Evolutionary conservation across 1,139 yeast genomes (phyloP).

Genomic region (Candida labiduridarum): DNA sequence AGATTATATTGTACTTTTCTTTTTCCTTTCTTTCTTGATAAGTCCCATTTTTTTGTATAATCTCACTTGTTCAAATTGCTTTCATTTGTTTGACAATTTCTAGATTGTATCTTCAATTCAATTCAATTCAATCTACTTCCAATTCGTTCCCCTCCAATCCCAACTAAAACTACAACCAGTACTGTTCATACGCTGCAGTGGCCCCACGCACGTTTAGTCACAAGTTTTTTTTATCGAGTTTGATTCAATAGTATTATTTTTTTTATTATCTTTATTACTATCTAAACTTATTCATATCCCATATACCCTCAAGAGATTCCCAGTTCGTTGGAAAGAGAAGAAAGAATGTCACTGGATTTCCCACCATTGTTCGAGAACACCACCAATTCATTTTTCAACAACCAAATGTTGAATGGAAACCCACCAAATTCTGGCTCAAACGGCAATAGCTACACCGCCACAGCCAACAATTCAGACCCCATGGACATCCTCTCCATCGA

Average conservation of each 20-base stretch:
- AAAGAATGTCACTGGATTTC: conserved; percentile 16
- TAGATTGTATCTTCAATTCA: neutral
- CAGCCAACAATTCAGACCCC: conserved; percentile 3
- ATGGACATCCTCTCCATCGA: conserved; percentile 13
- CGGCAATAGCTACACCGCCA: neutral
- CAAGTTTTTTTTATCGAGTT: neutral
- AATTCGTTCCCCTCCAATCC: neutral
- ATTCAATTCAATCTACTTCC: conserved; percentile 1
- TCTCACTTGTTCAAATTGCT: neutral
- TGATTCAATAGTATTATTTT: neutral
- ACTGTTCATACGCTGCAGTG: neutral
- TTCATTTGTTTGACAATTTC: neutral
- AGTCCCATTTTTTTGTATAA: neutral
- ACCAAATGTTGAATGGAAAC: conserved; percentile 4
- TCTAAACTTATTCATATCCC: neutral
- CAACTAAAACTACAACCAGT: neutral
- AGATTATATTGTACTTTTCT: neutral
- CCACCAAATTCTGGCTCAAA: conserved; percentile 3
- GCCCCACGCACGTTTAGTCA: conserved; percentile 2
- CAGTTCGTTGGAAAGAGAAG: neutral
- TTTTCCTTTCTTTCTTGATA: neutral
- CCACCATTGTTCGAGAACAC: conserved; percentile 15
- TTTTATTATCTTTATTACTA: neutral
- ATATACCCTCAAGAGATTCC: neutral
- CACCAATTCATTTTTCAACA: conserved; percentile 6